Conservation (phyloP, 2,329 filamentous ascomycete species). For the Diaporthe batatas region DNA sequence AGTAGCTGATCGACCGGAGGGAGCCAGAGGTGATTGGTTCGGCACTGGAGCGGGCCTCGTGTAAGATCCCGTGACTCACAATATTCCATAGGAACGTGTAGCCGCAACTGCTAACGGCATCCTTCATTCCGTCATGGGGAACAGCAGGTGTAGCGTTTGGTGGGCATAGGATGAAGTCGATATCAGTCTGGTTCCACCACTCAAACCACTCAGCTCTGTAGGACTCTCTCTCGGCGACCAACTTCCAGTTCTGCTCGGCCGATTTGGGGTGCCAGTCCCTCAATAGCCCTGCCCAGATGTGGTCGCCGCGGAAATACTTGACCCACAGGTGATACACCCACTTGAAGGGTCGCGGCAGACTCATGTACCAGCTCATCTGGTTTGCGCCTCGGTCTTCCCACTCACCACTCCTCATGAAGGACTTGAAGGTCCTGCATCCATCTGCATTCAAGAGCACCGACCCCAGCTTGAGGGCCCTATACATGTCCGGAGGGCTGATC, state of each 20-base stretch:
- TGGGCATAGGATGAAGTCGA: slow-evolving; percentile 86
- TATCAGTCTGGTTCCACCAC: slow-evolving; percentile 81
- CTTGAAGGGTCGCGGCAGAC: slow-evolving; percentile 79
- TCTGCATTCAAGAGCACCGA: slow-evolving; percentile 87
- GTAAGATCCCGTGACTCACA: slow-evolving; percentile 60
- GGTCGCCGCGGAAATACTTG: slow-evolving; percentile 83
- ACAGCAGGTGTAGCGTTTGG: slow-evolving; percentile 92
- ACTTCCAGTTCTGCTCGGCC: slow-evolving; percentile 84
- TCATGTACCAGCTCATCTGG: slow-evolving; percentile 81
- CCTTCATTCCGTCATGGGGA: slow-evolving; percentile 87
- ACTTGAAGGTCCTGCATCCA: slow-evolving; percentile 83
- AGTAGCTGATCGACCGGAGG: slow-evolving; percentile 5
- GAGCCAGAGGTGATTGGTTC: neutral
- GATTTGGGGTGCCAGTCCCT: slow-evolving; percentile 80
- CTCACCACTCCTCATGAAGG: slow-evolving; percentile 82
- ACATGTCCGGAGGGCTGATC: slow-evolving; percentile 75
- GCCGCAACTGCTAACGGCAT: slow-evolving; percentile 87
- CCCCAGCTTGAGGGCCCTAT: slow-evolving; percentile 81
- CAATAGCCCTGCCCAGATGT: slow-evolving; percentile 83
- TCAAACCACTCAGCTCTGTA: slow-evolving; percentile 85
- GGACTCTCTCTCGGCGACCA: slow-evolving; percentile 81
- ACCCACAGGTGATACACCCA: slow-evolving; percentile 92
- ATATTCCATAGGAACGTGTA: slow-evolving; percentile 96
- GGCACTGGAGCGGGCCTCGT: neutral
- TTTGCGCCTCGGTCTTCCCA: slow-evolving; percentile 82